A percentile compares a stretch with the other conserved stretches of the same genome.
phyloP scores from a whole-genome alignment of 352 stramenopile genomes.

The Phytophthora sojae region DNA sequence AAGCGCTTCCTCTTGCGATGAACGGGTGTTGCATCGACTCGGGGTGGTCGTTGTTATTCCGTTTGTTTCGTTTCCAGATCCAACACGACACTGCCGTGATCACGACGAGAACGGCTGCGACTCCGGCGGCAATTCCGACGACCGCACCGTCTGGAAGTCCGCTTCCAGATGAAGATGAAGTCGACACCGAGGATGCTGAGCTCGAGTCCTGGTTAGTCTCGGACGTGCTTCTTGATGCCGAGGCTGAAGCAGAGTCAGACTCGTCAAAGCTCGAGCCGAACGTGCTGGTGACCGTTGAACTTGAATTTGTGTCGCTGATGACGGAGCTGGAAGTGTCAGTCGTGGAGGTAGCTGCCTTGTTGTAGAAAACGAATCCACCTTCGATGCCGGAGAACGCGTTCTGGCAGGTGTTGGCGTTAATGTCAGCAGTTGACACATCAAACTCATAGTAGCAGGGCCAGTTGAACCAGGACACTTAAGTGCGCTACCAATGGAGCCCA shows the following conservation, averaged over 20 bases:
- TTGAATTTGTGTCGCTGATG: neutral
- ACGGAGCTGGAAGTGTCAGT: neutral
- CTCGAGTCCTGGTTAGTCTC: neutral
- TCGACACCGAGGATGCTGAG: neutral
- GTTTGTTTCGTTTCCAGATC: conserved; percentile 3
- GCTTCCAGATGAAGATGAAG: neutral
- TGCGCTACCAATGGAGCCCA: neutral
- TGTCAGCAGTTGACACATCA: conserved; percentile 2
- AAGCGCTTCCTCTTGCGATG: conserved; percentile 9
- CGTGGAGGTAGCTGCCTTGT: neutral
- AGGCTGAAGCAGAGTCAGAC: neutral
- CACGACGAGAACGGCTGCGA: neutral
- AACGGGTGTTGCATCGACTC: conserved; percentile 3
- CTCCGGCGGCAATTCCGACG: neutral
- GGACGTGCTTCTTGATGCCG: neutral
- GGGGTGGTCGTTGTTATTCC: neutral
- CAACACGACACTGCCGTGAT: conserved; percentile 3
- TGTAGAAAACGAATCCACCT: conserved; percentile 18
- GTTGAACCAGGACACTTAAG: conserved; percentile 4
- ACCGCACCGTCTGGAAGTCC: neutral
- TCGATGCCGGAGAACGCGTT: conserved; percentile 1
- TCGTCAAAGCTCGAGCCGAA: neutral
- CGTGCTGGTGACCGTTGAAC: neutral
- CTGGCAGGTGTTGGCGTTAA: neutral
- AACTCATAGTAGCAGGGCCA: conserved; percentile 9